Percentiles rank a stretch among this genome's conserved stretches.
phyloP scores from a whole-genome alignment of 2,329 filamentous ascomycete species.

The Stemphylium vesicarium region DNA sequence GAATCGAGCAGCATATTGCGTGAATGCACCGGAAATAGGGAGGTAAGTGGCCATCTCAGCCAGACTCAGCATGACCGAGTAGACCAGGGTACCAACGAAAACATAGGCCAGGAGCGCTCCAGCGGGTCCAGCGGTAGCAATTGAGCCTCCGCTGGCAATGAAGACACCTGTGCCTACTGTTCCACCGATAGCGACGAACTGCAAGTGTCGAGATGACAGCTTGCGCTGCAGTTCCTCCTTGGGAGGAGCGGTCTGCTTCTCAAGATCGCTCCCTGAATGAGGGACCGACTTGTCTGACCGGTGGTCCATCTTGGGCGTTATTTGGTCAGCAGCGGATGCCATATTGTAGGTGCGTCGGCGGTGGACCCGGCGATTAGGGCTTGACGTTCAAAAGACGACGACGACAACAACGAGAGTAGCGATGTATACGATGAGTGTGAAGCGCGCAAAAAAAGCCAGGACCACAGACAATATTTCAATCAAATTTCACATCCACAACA shows the following conservation, averaged over 20 bases:
- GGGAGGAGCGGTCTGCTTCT: constrained; percentile 42
- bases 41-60: constrained; percentile 78
- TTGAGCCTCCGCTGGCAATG: constrained; percentile 57
- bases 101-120: constrained; percentile 56
- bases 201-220: constrained; percentile 46
- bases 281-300: constrained; percentile 40
- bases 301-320: constrained; percentile 37
- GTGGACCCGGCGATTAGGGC: constrained; percentile 15
- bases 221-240: constrained; percentile 44
- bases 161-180: constrained; percentile 62
- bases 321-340: constrained; percentile 31
- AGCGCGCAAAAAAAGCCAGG: constrained; percentile 19
- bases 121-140: constrained; percentile 57
- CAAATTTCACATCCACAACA: constrained; percentile 8
- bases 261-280: constrained; percentile 40
- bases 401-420: constrained; percentile 18
- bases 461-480: constrained; percentile 31
- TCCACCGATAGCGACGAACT: constrained; percentile 50
- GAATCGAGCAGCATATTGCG: constrained; percentile 76
- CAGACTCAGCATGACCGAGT: constrained; percentile 71
- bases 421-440: constrained; percentile 21
- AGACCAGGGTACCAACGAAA: constrained; percentile 72
- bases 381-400: constrained; percentile 15
- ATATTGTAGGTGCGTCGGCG: constrained; percentile 22
- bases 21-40: constrained; percentile 78